Base-by-base conservation (phyloP, 2,329 filamentous ascomycete species). In the Moelleriella libera region DNA sequence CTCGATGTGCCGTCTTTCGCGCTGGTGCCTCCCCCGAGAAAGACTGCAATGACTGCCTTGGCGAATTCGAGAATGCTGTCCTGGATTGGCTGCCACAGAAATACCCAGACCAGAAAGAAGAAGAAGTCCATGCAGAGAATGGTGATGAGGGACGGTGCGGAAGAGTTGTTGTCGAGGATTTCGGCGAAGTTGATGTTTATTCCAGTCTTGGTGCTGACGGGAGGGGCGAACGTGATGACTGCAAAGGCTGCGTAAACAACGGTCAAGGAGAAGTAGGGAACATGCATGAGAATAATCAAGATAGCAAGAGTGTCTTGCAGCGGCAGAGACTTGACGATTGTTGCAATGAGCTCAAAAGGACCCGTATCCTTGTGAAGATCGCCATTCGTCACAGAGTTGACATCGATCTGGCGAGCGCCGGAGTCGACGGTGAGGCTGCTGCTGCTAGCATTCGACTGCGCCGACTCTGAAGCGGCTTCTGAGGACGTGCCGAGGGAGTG, bases 291-390 rank as follows among this genome's bases (percentile, higher is more conserved):
- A 58, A 96, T 85, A 67, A 96, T 95, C 63, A 97, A 80, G 59
- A 97, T 95, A 62, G 90, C 88, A 67, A 96, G 87, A 51, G 90
- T 95, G 68, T 97, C 90, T 68, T 88, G 85, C 60, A 95, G 80
- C 47, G 90, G 90, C 58, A 89, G 90, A 46, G 88, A 88, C 58
- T 81, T 82, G 62, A 97, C 78, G 57, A 97, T 90, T 48, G 88
- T 95, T 55, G 86, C 78, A 53, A 85, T 83, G 54, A 94, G 73
- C 57, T 85, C 82, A 55, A 94, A 68, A 44, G 85, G 80, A 50
- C 84, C 84, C 47, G 80, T 72, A 60, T 84, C 80, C 55, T 81
- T 81, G 59, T 85, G 83, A 47, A 83, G 74, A 50, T 82, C 74
- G 54, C 74, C 71, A 56, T 83, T 78, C 64, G 82, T 83, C 60